Evolutionary conservation across 1,284 basidiomycete genomes (phyloP).

Genomic region (Boletus holoroseus): DNA sequence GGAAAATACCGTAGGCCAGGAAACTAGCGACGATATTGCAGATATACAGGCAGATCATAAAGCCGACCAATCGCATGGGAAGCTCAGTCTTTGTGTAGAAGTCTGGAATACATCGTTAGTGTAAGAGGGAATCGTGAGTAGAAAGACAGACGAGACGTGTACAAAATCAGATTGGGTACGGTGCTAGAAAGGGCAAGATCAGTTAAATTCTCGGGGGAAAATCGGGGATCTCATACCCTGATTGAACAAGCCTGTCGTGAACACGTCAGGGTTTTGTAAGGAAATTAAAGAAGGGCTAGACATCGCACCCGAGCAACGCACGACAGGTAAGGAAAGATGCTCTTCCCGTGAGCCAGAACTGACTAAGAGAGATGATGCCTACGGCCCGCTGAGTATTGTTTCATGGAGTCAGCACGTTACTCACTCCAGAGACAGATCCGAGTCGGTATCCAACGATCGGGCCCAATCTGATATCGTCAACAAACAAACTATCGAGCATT

Average conservation of each 20-base stretch:
- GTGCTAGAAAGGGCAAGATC: constrained; percentile 32
- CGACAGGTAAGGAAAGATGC: constrained; percentile 47
- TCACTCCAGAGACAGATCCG: constrained; percentile 39
- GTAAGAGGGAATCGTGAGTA: not conserved
- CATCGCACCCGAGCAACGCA: constrained; percentile 38
- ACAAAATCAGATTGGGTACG: constrained; percentile 60
- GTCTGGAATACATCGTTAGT: constrained; percentile 8
- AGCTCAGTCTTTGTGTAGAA: constrained; percentile 67
- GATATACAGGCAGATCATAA: constrained; percentile 55
- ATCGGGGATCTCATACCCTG: constrained; percentile 40
- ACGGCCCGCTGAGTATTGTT: not conserved
- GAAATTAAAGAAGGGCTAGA: not conserved
- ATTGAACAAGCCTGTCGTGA: constrained; percentile 47
- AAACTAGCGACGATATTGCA: constrained; percentile 54
- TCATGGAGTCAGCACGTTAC: constrained; percentile 18
- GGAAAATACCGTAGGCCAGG: constrained; percentile 59
- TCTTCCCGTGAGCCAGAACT: constrained; percentile 60
- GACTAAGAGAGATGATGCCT: constrained; percentile 40
- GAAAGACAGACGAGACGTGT: constrained; percentile 50
- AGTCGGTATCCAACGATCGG: constrained; percentile 67
- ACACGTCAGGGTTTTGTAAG: constrained; percentile 1
- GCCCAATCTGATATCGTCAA: constrained; percentile 42
- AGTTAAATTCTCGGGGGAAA: constrained; percentile 3
- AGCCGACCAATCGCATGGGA: constrained; percentile 59
- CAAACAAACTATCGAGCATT: not conserved